phyloP scores from a whole-genome alignment of 257 asterid genomes.

The Catharanthus roseus region DNA sequence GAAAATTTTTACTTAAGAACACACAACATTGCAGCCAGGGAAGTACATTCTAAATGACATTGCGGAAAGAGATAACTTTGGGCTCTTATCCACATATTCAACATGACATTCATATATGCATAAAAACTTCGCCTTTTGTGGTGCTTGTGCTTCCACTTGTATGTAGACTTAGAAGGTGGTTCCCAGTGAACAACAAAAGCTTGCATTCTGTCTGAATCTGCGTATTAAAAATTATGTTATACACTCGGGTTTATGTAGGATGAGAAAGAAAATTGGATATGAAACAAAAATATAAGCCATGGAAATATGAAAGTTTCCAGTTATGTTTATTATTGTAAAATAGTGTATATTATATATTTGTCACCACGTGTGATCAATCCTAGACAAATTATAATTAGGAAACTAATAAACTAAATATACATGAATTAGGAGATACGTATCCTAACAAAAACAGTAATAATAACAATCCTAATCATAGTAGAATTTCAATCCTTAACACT shows the following conservation, averaged over 20 bases:
- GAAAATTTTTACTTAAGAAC: background rate
- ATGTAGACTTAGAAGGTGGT: slow-evolving; percentile 78
- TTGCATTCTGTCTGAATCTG: slow-evolving; percentile 74
- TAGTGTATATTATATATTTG: too few species aligned
- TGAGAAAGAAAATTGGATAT: background rate
- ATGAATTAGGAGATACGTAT: too few species aligned
- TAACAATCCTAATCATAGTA: too few species aligned
- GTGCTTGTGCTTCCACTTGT: slow-evolving; percentile 78
- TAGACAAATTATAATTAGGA: too few species aligned
- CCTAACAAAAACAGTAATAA: too few species aligned
- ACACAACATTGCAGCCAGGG: slow-evolving; percentile 3
- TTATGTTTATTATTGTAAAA: too few species aligned
- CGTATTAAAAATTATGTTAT: slow-evolving; percentile 21
- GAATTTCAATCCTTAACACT: too few species aligned
- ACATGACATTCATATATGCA: slow-evolving; percentile 96
- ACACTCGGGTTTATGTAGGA: slow-evolving; percentile 4
- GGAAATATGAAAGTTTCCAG: background rate
- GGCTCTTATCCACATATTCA: slow-evolving; percentile 78
- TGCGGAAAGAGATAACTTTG: slow-evolving; percentile 59
- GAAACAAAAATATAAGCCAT: background rate
- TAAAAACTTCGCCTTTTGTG: slow-evolving; percentile 69
- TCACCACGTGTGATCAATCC: too few species aligned
- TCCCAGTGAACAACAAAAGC: slow-evolving; percentile 96
- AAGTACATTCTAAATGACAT: slow-evolving; percentile 61
- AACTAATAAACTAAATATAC: too few species aligned